Evolutionary conservation across 768 basidiomycete genomes (phyloP), one percentile per base, ranked within the genome.

Genomic region (Omphalotus guepiniiformis): DNA sequence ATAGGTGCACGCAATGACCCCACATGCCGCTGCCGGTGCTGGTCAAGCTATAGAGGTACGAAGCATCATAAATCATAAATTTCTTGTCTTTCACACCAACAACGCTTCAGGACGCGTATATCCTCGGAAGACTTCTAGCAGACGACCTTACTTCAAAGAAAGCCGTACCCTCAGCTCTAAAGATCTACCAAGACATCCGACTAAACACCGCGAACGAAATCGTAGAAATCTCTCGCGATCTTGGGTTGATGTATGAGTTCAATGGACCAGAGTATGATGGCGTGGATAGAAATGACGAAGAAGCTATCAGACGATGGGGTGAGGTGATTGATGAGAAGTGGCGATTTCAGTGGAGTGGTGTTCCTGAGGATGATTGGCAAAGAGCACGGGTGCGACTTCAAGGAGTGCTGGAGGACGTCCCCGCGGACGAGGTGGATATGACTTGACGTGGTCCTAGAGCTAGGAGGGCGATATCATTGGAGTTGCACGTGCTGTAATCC

Each of bases 1-100:
- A 52, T 45, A 56, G 61, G 54, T 52, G 25, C 61, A 53, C 51
- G 61, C 56, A 15, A 61, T 61, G 59, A 53, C 47, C 5, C 58
- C 58, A 2, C 59, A 60, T 42, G 56, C 59, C 36, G 59, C 55
- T 16, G 56, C 55, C 22, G 59, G 59, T 35, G 59, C 57, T 18
- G 59, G 59, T 12, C 59, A 61, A 49, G 58, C 55, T 36, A 60
- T 60, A 5, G 59, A 60, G 41, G 59, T 41, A 35, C 12, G 49
- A 49, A 15, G 7, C 13, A 6, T 0, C 8, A n/a, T 19, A 5
- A 12, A 27, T 6, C 3, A 18, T 8, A 18, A 15, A 19, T 13
- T 27, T 7, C n/a, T 3, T 27, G 7, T 3, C 26, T 29, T 18
- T 15, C 19, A n/a, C n/a, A n/a, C n/a, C n/a, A n/a, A n/a, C n/a